These are phyloP conservation scores for Populus hybrid DNA, from an alignment of 441 rosid genomes.

Conservation along the genomic window DNA sequence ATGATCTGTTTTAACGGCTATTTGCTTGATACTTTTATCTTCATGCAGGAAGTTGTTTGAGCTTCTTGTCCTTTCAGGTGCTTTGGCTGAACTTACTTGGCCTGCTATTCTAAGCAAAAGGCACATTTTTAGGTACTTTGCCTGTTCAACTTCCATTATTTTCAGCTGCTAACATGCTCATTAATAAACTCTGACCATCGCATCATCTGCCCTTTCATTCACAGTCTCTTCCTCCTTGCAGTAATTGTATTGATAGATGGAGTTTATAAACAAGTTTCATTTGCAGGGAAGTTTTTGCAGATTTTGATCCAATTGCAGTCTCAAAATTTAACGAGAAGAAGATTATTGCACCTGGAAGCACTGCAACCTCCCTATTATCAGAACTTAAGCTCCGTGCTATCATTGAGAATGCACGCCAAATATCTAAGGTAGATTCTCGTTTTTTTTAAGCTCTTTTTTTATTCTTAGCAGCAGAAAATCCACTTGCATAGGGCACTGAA, in stretches of 20 bases:
- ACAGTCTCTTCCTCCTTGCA: background rate
- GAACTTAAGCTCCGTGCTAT: slow-evolving; percentile 70
- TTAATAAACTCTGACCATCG: background rate
- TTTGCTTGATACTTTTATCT: slow-evolving; percentile 21
- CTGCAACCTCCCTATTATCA: slow-evolving; percentile 59
- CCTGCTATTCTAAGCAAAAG: slow-evolving; percentile 67
- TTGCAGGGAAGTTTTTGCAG: slow-evolving; percentile 76
- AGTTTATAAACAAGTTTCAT: slow-evolving; percentile 6
- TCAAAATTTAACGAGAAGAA: slow-evolving; percentile 78
- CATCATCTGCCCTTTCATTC: background rate
- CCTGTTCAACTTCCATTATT: background rate
- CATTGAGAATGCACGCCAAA: slow-evolving; percentile 74
- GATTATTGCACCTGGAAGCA: slow-evolving; percentile 56
- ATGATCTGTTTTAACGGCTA: slow-evolving; percentile 2
- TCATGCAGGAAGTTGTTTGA: slow-evolving; percentile 69
- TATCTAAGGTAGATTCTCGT: slow-evolving; percentile 50
- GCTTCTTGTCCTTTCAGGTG: slow-evolving; percentile 62
- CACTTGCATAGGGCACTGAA: background rate
- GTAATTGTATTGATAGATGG: slow-evolving; percentile 2
- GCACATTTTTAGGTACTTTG: slow-evolving; percentile 59
- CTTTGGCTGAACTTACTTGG: slow-evolving; percentile 61
- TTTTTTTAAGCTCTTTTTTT: background rate
- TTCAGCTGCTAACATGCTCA: background rate
- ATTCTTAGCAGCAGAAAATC: slow-evolving; percentile 1
- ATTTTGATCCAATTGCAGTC: slow-evolving; percentile 69